Evolutionary conservation across 2,329 filamentous ascomycete species (phyloP).

Genomic region (Aschersonia sp.): DNA sequence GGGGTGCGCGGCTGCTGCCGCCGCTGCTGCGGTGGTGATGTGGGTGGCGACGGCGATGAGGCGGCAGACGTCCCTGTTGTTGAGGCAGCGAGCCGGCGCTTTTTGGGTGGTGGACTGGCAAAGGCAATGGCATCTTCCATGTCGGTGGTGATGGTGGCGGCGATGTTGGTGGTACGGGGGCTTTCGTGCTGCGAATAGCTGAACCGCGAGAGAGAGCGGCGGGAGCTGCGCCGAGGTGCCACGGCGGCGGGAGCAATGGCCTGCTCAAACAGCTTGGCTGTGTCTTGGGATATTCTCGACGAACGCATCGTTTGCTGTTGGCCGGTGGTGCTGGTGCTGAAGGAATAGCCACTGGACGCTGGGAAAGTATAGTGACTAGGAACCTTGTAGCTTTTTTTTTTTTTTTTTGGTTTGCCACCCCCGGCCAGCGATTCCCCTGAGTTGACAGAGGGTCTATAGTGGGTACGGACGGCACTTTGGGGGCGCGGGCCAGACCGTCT

Average conservation of each 20-base stretch:
- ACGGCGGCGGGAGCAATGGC: constrained; percentile 9
- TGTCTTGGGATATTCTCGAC: constrained; percentile 43
- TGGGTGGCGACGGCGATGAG: too few relatives aligned
- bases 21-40: too few relatives aligned
- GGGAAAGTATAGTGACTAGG: too few relatives aligned
- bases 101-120: constrained; percentile 16
- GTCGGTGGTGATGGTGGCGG: constrained; percentile 17
- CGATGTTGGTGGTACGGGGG: constrained; percentile 1
- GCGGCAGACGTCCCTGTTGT: not conserved
- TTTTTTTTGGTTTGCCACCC: too few relatives aligned
- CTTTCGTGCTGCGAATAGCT: constrained; percentile 8
- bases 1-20: constrained; percentile 13
- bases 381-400: too few relatives aligned
- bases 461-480: too few relatives aligned
- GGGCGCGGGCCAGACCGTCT: too few relatives aligned
- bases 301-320: constrained; percentile 30
- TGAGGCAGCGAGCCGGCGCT: constrained; percentile 12
- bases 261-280: constrained; percentile 36
- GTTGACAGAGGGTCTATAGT: too few relatives aligned
- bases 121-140: constrained; percentile 37
- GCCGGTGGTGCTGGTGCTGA: not conserved
- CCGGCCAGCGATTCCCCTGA: too few relatives aligned
- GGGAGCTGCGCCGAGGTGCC: constrained; percentile 30
- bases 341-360: not conserved
- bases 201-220: constrained; percentile 35